These are phyloP conservation scores for Smittium culicis DNA, from an alignment of 371 early-diverging fungal species.

Conservation along the genomic window DNA sequence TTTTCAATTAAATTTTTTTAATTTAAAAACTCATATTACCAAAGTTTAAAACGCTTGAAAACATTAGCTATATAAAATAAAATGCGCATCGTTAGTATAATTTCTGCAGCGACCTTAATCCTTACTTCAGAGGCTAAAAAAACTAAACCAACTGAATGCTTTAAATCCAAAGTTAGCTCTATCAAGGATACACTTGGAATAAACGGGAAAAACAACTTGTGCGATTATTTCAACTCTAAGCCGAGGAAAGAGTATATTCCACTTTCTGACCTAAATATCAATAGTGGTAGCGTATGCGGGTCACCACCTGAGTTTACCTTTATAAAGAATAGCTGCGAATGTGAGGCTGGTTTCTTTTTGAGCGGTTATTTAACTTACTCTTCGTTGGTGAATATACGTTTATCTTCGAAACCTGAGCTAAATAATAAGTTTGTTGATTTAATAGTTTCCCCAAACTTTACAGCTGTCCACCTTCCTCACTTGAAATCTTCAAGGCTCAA, in stretches of 20 bases:
- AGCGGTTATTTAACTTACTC: not conserved
- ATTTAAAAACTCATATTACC: too few species aligned
- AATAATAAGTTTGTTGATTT: constrained; percentile 4
- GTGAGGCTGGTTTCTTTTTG: constrained; percentile 1
- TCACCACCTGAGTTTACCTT: not conserved
- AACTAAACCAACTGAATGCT: not conserved
- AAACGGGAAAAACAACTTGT: not conserved
- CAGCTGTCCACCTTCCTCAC: constrained; percentile 7
- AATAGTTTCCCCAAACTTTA: not conserved
- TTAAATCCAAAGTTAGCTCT: not conserved
- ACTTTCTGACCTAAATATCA: not conserved
- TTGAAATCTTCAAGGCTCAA: not conserved
- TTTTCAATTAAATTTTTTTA: too few species aligned
- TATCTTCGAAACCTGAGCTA: not conserved
- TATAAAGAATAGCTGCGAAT: not conserved
- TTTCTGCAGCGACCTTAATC: too few species aligned
- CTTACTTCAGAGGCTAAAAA: too few species aligned
- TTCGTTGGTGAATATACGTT: not conserved
- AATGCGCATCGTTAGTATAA: too few species aligned
- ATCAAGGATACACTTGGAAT: not conserved
- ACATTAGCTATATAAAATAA: too few species aligned
- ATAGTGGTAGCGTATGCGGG: not conserved
- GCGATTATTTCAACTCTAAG: not conserved
- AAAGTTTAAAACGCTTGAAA: too few species aligned
- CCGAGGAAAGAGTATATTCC: not conserved